Evolutionary conservation across 2,329 filamentous ascomycete genomes (phyloP).

Genomic region (Fusarium drepaniforme): DNA sequence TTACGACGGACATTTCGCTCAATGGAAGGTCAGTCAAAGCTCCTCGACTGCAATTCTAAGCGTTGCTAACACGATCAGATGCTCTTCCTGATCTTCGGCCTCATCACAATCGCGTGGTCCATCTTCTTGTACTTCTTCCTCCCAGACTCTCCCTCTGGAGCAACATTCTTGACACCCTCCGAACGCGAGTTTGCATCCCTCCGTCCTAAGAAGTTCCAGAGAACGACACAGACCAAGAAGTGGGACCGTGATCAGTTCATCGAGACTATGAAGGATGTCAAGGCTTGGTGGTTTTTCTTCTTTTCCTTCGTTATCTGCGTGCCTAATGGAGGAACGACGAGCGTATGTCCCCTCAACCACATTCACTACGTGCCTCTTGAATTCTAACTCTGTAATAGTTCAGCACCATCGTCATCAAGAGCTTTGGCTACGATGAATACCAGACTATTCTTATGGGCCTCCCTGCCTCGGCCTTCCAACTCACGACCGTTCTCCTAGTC

Average conservation of each 20-base stretch:
- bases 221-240: conserved; percentile 21
- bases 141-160: conserved; percentile 26
- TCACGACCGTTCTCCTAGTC: conserved; percentile 31
- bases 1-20: conserved; percentile 1
- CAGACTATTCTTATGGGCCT: conserved; percentile 30
- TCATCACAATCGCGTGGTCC: conserved; percentile 22
- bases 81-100: conserved; percentile 26
- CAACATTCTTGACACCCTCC: conserved; percentile 31
- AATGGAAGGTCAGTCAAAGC: conserved; percentile 16
- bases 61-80: conserved; percentile 2
- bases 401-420: conserved; percentile 38
- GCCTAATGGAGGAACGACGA: conserved; percentile 26
- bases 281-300: conserved; percentile 40
- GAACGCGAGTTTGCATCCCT: conserved; percentile 22
- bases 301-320: conserved; percentile 34
- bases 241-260: conserved; percentile 33
- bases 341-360: neutral
- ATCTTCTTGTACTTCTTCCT: conserved; percentile 23
- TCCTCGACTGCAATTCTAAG: no score
- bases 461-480: conserved; percentile 24
- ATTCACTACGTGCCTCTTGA: neutral
- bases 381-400: conserved; percentile 20
- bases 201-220: conserved; percentile 21
- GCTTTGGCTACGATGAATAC: conserved; percentile 33
- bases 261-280: conserved; percentile 39